Base-by-base conservation (phyloP, 805 yeast genomes). In the Kuraishia molischiana region DNA sequence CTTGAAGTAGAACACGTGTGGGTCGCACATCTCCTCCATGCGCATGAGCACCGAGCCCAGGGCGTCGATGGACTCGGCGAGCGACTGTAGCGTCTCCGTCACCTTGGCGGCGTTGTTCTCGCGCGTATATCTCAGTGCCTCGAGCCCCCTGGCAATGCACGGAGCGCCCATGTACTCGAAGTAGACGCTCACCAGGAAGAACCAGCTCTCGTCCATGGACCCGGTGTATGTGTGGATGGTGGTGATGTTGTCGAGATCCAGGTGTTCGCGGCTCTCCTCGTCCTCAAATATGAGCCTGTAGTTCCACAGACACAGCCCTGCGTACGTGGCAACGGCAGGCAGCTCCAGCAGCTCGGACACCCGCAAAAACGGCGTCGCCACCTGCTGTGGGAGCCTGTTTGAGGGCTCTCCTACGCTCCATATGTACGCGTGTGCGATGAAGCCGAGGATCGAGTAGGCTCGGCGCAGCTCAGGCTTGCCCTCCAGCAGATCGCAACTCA, bases 21-120 rank as follows among this genome's bases (percentile, higher is more conserved):
- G 97, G 52, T 87, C 95, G 58, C 96, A 85, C 82, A 82, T 82
- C 47, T 89, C 95, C 51, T 84, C 87, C 92, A 89, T 83, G 48
- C 73, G 70, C 74, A 79, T 74, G 47, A 90, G 61, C 2, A 84
- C 70, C 3, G 80, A 66, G 11, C 87, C 92, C 46, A 90, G 62
- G 41, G 66, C 62, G 52, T 85, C 95, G 37, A 89, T 80, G 29
- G 72, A 60, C 54, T 80, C 84, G 2, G 95, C 95, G 38, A 89
- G 58, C 28, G 51, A 56, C 52, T 84, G 84, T 37, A 89, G 61
- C 33, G 66, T 56, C 26, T 46, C 52, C 6, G 65, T 62, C 8
- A 78, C 74, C 3, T 47, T 47, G 0, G 50, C 51, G 4, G 62
- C 41, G 35, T 80, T 61, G 35, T 69, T 62, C 2, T 61, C 59